A percentile compares a stretch with the other conserved stretches of the same genome.
These are phyloP conservation scores for Boletus rubescentipes DNA, from an alignment of 768 basidiomycete species.

Conservation along the genomic window DNA sequence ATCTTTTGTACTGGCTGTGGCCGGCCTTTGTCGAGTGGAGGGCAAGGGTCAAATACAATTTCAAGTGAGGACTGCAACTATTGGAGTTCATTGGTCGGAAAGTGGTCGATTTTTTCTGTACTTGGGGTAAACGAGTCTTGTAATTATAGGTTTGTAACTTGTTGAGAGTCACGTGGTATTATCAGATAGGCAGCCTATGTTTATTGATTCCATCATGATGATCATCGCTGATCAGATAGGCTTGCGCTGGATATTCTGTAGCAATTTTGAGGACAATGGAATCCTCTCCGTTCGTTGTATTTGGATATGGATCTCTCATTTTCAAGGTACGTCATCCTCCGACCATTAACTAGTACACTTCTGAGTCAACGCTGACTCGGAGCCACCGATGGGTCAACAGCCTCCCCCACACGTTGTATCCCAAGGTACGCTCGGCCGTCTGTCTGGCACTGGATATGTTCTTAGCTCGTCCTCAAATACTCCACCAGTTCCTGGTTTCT, in stretches of 20 bases:
- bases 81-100: not conserved
- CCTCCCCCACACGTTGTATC: conserved; percentile 78
- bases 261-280: conserved; percentile 5
- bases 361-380: too few relatives aligned
- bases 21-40: conserved; percentile 56
- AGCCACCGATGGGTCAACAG: conserved; percentile 37
- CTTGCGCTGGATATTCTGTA: not conserved
- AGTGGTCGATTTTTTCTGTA: not conserved
- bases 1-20: conserved; percentile 64
- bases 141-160: not conserved
- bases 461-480: not conserved
- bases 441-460: not conserved
- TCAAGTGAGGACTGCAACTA: conserved; percentile 22
- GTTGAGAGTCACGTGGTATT: not conserved
- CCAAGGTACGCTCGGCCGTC: conserved; percentile 46
- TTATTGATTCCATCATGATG: not conserved
- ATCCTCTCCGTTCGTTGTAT: conserved; percentile 61
- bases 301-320: conserved; percentile 91
- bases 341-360: not conserved
- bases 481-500: conserved; percentile 65
- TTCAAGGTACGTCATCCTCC: conserved; percentile 57
- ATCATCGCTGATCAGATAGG: not conserved
- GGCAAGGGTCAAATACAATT: conserved; percentile 68
- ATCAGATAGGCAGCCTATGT: not conserved
- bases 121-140: not conserved